Evolutionary conservation across 2,329 filamentous ascomycete species (phyloP).

Genomic region (Torrubiella hemipterigena): DNA sequence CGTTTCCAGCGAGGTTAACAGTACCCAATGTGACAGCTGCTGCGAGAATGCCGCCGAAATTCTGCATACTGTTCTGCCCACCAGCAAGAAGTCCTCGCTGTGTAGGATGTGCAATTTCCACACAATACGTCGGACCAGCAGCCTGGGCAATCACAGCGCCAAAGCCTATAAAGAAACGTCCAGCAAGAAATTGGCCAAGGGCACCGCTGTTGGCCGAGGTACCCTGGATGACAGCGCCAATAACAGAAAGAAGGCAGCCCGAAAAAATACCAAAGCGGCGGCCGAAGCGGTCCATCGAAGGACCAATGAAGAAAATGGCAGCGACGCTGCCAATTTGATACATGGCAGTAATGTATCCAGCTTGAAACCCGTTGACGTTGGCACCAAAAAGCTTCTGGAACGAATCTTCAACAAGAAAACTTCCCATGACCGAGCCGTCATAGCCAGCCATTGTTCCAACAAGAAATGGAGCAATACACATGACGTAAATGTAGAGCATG

Average conservation of each 20-base stretch:
- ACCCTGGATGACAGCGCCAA: slow-evolving; percentile 1
- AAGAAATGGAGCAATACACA: no score
- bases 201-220: slow-evolving; percentile 1
- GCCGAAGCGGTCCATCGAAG: slow-evolving; percentile 29
- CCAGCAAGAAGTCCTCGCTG: slow-evolving; percentile 23
- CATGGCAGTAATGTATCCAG: slow-evolving; percentile 36
- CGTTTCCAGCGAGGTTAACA: slow-evolving; percentile 22
- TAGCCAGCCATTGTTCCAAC: slow-evolving; percentile 9
- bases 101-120: slow-evolving; percentile 33
- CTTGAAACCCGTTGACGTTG: slow-evolving; percentile 33
- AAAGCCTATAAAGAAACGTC: slow-evolving; percentile 43
- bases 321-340: slow-evolving; percentile 32
- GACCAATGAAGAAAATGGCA: slow-evolving; percentile 30
- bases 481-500: no score
- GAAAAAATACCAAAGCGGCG: slow-evolving; percentile 31
- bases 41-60: slow-evolving; percentile 36
- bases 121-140: slow-evolving; percentile 32
- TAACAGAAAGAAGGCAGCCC: slow-evolving; percentile 18
- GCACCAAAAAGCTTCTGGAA: slow-evolving; percentile 33
- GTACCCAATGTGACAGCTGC: slow-evolving; percentile 34
- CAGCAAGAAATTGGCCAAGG: slow-evolving; percentile 11
- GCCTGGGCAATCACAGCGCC: slow-evolving; percentile 30
- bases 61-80: slow-evolving; percentile 28
- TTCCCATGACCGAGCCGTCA: slow-evolving; percentile 38
- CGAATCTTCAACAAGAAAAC: slow-evolving; percentile 38